Evolutionary conservation across 2,329 filamentous ascomycete genomes (phyloP).

Genomic region (Metarhizium anisopliae): DNA sequence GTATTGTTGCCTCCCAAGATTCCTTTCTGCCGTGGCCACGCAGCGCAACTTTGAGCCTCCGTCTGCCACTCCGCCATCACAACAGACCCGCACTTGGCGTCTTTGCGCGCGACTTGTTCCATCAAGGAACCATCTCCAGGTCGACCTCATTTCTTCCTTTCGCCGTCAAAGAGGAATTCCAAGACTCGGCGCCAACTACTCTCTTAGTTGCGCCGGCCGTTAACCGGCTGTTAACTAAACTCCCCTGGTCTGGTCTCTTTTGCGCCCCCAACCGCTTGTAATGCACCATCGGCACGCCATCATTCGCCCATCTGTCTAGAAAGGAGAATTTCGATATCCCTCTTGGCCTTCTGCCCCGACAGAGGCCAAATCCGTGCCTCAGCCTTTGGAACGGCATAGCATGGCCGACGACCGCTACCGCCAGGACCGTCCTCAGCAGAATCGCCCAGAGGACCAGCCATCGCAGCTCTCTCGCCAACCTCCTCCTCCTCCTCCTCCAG

Average conservation of each 20-base stretch:
- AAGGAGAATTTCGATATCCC: slow-evolving; percentile 6
- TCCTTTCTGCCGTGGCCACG: neutral
- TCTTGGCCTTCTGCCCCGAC: slow-evolving; percentile 12
- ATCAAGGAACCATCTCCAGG: neutral
- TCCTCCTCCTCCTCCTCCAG: slow-evolving; percentile 1
- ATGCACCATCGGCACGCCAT: neutral
- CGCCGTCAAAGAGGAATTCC: neutral
- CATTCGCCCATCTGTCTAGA: neutral
- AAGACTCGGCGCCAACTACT: neutral
- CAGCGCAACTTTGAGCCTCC: neutral
- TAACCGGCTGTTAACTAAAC: neutral
- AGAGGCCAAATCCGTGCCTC: slow-evolving; percentile 16
- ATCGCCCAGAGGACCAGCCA: slow-evolving; percentile 24
- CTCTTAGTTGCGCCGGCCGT: neutral
- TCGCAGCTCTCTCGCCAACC: slow-evolving; percentile 5
- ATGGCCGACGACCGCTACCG: slow-evolving; percentile 31
- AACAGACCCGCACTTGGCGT: neutral
- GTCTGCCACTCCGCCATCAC: neutral
- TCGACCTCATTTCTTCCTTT: neutral
- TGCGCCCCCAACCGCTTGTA: slow-evolving; percentile 7
- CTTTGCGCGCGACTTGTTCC: neutral
- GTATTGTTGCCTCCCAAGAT: neutral
- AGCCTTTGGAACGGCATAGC: slow-evolving; percentile 17
- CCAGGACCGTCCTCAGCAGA: slow-evolving; percentile 27
- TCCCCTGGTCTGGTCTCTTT: neutral